Evolutionary conservation across 257 asterid genomes (phyloP).

Genomic region (Orobanche coerulescens): DNA sequence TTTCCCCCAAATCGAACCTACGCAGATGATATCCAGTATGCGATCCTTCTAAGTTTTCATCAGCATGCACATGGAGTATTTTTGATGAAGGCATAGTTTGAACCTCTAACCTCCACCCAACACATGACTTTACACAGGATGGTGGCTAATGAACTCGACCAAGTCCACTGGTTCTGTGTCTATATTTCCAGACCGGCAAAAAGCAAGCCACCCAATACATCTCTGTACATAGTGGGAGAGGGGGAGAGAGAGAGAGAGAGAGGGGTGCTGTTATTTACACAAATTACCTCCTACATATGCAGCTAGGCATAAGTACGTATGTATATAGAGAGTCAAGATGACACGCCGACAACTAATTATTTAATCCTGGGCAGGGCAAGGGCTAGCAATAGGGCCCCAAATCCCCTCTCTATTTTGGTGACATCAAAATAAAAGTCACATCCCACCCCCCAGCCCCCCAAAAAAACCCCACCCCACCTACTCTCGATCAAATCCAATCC

Average conservation of each 20-base stretch:
- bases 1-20: too few relatives aligned
- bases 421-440: constrained; percentile 25
- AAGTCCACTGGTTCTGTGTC: too few relatives aligned
- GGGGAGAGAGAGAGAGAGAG: constrained; percentile 4
- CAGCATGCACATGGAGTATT: too few relatives aligned
- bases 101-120: too few relatives aligned
- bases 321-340: constrained; percentile 14
- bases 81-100: too few relatives aligned
- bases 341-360: constrained; percentile 10
- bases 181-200: too few relatives aligned
- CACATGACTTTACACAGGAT: too few relatives aligned
- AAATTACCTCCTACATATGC: constrained; percentile 18
- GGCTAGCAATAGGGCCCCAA: constrained; percentile 20
- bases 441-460: constrained; percentile 24
- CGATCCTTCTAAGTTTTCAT: too few relatives aligned
- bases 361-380: background rate
- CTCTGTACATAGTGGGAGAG: too few relatives aligned
- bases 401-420: constrained; percentile 20
- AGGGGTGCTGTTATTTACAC: constrained; percentile 13
- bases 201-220: too few relatives aligned
- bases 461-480: constrained; percentile 10
- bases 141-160: too few relatives aligned
- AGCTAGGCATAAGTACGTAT: constrained; percentile 19
- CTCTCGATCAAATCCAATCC: constrained; percentile 23
- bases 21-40: too few relatives aligned